phyloP scores from a whole-genome alignment of 257 asterid species.

The Nicotiana noctiflora region DNA sequence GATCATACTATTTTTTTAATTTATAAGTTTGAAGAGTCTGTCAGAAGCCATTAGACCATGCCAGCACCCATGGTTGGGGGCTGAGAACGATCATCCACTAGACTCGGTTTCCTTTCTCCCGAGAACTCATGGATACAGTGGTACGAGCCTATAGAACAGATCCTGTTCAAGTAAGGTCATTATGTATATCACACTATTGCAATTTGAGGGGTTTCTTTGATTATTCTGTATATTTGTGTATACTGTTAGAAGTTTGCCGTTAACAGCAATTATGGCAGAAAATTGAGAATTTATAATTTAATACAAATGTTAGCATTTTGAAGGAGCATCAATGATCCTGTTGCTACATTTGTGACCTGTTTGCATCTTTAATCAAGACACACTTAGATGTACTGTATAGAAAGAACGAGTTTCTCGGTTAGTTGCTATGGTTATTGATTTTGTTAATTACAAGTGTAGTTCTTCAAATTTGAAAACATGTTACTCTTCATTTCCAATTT shows the following conservation, averaged over 20 bases:
- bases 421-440: not conserved
- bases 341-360: not conserved
- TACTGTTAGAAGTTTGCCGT: not conserved
- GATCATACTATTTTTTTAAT: not conserved
- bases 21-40: too few relatives aligned
- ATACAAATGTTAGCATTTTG: not conserved
- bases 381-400: not conserved
- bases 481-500: not conserved
- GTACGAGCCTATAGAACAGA: too few relatives aligned
- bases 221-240: not conserved
- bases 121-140: too few relatives aligned
- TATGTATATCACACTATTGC: not conserved
- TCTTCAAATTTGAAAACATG: not conserved
- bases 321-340: not conserved
- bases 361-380: not conserved
- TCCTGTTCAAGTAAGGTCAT: too few relatives aligned
- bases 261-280: not conserved
- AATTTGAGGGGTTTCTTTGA: not conserved
- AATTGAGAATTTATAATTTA: not conserved
- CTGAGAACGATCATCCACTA: too few relatives aligned
- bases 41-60: too few relatives aligned
- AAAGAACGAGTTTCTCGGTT: not conserved
- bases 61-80: too few relatives aligned
- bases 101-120: too few relatives aligned
- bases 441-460: not conserved